Evolutionary conservation across 176 grass and related monocot genomes (phyloP).

Genomic region (Themeda triandra): DNA sequence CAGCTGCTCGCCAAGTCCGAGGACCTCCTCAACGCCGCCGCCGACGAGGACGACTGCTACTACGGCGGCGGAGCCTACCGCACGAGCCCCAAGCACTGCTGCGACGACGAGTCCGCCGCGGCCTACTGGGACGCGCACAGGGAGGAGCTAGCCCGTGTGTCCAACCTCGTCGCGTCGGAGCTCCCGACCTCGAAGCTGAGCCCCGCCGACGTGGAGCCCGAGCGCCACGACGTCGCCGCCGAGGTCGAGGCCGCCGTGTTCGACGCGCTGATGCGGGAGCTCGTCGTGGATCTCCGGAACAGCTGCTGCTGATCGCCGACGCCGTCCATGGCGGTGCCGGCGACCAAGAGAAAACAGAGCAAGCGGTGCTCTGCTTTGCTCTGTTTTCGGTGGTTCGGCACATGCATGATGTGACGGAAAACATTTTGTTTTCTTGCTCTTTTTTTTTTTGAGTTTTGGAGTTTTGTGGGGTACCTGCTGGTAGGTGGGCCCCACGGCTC

Average conservation of each 20-base stretch:
- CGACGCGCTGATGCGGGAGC: background rate
- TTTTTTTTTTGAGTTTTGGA: too few species aligned
- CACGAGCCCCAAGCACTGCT: background rate
- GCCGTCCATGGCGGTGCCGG: background rate
- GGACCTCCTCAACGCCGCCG: background rate
- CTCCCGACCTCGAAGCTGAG: background rate
- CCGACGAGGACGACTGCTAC: background rate
- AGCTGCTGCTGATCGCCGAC: background rate
- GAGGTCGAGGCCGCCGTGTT: constrained; percentile 14
- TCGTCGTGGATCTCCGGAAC: constrained; percentile 19
- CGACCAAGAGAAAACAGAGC: background rate
- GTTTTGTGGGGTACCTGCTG: too few species aligned
- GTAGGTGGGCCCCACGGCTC: too few species aligned
- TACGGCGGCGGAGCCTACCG: too few species aligned
- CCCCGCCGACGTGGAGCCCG: constrained; percentile 5
- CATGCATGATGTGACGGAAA: constrained; percentile 4
- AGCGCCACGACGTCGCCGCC: constrained; percentile 25
- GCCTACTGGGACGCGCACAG: constrained; percentile 34
- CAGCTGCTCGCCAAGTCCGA: constrained; percentile 37
- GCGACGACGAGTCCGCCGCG: background rate
- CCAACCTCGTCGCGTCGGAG: constrained; percentile 31
- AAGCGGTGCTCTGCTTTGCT: constrained; percentile 7
- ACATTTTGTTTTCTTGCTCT: constrained; percentile 12
- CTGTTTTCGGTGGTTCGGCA: background rate
- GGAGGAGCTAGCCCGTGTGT: constrained; percentile 24